Percentiles rank a stretch among this genome's conserved stretches.
Evolutionary conservation across 225 moss, liverwort and hornwort species (phyloP).

Genomic region (Pseudisothecium myosuroides): DNA sequence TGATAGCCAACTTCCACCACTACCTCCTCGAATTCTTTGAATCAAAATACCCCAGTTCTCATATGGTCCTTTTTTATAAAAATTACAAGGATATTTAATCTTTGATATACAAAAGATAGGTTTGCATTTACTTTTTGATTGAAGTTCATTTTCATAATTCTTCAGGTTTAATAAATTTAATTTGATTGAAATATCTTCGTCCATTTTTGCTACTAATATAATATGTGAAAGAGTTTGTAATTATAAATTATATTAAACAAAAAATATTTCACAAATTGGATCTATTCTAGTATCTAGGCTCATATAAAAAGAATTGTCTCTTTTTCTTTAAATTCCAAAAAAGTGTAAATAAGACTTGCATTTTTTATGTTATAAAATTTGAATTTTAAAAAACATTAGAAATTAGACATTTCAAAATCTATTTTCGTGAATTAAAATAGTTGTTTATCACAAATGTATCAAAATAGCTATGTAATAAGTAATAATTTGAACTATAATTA

Average conservation of each 20-base stretch:
- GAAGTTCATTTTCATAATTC: background rate
- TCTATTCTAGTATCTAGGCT: background rate
- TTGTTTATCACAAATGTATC: fast-evolving
- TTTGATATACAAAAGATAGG: background rate
- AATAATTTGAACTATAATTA: background rate
- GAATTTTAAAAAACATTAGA: too few species aligned
- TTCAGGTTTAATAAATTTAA: background rate
- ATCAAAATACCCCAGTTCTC: background rate
- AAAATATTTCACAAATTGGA: fast-evolving
- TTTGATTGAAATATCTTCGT: background rate
- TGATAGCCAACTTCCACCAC: background rate
- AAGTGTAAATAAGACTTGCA: fast-evolving
- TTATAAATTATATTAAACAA: too few species aligned
- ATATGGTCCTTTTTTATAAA: background rate
- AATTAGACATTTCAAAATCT: background rate
- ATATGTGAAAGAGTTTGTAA: background rate
- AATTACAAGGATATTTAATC: background rate
- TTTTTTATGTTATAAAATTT: too few species aligned
- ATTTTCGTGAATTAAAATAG: too few species aligned
- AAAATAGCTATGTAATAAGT: background rate
- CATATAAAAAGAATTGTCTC: background rate
- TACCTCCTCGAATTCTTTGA: background rate
- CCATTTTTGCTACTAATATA: background rate
- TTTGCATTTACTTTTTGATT: background rate
- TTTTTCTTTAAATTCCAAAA: fast-evolving